Evolutionary conservation across 148 eudicot species (phyloP), one percentile per base, ranked within the genome.

Genomic region (Camellia japonica): DNA sequence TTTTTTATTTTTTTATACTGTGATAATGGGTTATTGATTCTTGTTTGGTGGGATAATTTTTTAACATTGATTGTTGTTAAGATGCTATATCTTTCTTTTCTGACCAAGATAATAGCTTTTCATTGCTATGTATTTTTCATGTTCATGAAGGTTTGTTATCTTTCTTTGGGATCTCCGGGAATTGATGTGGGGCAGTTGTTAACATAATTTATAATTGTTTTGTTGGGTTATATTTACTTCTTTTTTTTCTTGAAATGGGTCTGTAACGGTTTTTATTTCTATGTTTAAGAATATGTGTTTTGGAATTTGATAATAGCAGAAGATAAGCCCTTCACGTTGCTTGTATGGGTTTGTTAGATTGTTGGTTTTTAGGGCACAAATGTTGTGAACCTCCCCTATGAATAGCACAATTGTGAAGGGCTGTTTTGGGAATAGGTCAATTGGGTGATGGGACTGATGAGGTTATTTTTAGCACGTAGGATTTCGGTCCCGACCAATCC

Each of bases 281-380:
- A 16, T 73, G 62, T 30, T 18, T 38, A 8, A 30, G 13, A 49
- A 23, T 16, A 80, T 6, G 62, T 23, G 70, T 15, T 49, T 73
- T 4, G 19, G 71, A 47, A 49, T 56, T 51, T 74, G 65, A 13
- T 74, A 23, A 63, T 23, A 16, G 7, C n/a, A 23, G 44, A 42
- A 55, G 4, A 74, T 55, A 42, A 10, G 44, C 16, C 64, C 7
- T 15, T 75, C 68, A 67, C 59, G 66, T 56, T 67, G 74, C 79
- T 80, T 75, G 74, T 23, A 68, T 74, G 74, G 73, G 38, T 66
- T 74, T 56, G 9, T 67, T 80, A 0, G 15, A 23, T 77, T 46
- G n/a, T 23, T 30, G 18, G 78, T 44, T 52, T 43, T 23, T 63
- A 20, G 79, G 62, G 62, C 62, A 14, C 72, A 8, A 1, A 51